Conservation (phyloP, 116 monocot species). For the Cymodocea nodosa region DNA sequence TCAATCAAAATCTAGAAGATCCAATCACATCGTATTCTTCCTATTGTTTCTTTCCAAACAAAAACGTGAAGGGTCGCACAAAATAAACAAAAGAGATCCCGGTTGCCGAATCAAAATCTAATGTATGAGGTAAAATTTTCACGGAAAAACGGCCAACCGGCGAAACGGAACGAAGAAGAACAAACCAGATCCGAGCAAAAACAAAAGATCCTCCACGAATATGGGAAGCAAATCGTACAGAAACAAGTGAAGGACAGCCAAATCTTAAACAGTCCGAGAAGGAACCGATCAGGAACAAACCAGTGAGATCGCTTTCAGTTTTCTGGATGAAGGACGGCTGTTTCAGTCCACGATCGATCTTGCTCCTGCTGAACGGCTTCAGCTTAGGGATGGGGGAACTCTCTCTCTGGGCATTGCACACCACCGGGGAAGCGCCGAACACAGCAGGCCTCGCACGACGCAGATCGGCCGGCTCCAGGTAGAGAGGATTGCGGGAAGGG, state of each 20-base stretch:
- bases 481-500: background rate
- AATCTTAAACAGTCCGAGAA: background rate
- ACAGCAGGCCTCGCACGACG: background rate
- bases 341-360: constrained; percentile 28
- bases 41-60: background rate
- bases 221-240: too few relatives aligned
- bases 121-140: too few relatives aligned
- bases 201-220: too few relatives aligned
- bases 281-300: constrained; percentile 8
- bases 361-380: constrained; percentile 46
- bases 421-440: background rate
- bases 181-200: too few relatives aligned
- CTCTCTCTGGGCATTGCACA: constrained; percentile 8
- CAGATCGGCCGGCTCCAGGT: background rate
- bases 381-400: constrained; percentile 31
- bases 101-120: too few relatives aligned
- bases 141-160: too few relatives aligned
- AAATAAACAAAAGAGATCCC: too few relatives aligned
- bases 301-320: constrained; percentile 36
- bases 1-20: too few relatives aligned
- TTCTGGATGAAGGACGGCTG: constrained; percentile 39
- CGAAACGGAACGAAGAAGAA: too few relatives aligned
- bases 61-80: background rate
- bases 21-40: background rate
- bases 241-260: background rate